Percentiles rank a stretch among this genome's conserved stretches.
Evolutionary conservation across 1,139 yeast genomes (phyloP).

Genomic region (Blastobotrys arbuscula): DNA sequence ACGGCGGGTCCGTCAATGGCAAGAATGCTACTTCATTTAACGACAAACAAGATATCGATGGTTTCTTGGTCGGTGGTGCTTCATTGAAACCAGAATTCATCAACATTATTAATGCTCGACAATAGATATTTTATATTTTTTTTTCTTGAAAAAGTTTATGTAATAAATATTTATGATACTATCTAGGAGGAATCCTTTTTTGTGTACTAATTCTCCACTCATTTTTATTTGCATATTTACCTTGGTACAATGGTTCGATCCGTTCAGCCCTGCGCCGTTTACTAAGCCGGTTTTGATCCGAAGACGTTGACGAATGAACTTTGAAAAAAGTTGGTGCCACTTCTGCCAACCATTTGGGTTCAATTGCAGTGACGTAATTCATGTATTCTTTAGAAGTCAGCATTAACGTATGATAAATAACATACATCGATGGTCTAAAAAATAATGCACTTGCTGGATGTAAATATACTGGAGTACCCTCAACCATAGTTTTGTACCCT

Average conservation of each 20-base stretch:
- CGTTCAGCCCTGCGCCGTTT: slow-evolving; percentile 44
- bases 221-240: slow-evolving; percentile 49
- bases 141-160: background rate
- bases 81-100: slow-evolving; percentile 96
- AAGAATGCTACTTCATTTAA: slow-evolving; percentile 86
- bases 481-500: slow-evolving; percentile 72
- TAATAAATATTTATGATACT: background rate
- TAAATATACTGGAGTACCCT: slow-evolving; percentile 69
- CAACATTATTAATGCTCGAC: slow-evolving; percentile 90
- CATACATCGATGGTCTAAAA: slow-evolving; percentile 70
- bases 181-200: slow-evolving; percentile 20
- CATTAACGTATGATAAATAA: slow-evolving; percentile 75
- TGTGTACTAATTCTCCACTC: slow-evolving; percentile 50
- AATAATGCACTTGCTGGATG: slow-evolving; percentile 87
- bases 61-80: slow-evolving; percentile 99
- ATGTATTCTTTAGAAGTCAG: slow-evolving; percentile 84
- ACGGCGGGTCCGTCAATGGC: slow-evolving; percentile 99
- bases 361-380: slow-evolving; percentile 80
- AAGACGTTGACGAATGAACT: no score
- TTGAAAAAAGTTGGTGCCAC: slow-evolving; percentile 85
- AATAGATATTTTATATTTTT: slow-evolving; percentile 36
- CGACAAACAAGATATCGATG: slow-evolving; percentile 92
- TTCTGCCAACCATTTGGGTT: slow-evolving; percentile 79
- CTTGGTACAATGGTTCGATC: slow-evolving; percentile 54
- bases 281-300: slow-evolving; percentile 40